These are phyloP conservation scores for Cucumis cinereus DNA, from an alignment of 306 rosid genomes.

Conservation along the genomic window DNA sequence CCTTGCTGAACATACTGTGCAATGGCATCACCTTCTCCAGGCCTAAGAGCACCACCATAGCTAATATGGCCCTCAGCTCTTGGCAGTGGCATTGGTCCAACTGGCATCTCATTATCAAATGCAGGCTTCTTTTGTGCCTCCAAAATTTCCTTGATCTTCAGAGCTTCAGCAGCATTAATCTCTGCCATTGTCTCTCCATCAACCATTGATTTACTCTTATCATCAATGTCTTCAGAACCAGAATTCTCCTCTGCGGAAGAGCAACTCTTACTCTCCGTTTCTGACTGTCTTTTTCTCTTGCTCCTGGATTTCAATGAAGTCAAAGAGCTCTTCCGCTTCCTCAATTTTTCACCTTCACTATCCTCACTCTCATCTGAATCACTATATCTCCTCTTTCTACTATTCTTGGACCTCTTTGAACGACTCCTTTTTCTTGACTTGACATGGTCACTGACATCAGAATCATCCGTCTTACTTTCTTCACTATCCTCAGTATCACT, in stretches of 20 bases:
- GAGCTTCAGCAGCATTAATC: conserved; percentile 41
- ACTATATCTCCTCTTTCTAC: conserved; percentile 32
- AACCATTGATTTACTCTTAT: conserved; percentile 3
- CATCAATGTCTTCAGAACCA: conserved; percentile 35
- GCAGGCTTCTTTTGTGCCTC: conserved; percentile 69
- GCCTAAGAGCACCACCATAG: conserved; percentile 97
- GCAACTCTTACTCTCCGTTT: conserved; percentile 23
- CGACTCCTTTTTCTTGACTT: conserved; percentile 12
- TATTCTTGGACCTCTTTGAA: not conserved
- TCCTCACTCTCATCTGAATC: conserved; percentile 40
- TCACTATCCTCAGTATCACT: conserved; percentile 13
- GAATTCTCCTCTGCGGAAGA: conserved; percentile 24
- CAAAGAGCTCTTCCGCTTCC: conserved; percentile 24
- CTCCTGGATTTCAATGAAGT: conserved; percentile 17
- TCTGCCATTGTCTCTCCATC: conserved; percentile 34
- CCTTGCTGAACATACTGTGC: conserved; percentile 97
- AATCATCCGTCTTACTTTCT: conserved; percentile 12
- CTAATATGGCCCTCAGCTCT: conserved; percentile 96
- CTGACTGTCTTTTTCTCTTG: conserved; percentile 26
- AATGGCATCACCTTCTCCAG: conserved; percentile 98
- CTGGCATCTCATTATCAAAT: conserved; percentile 51
- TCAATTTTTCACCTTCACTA: conserved; percentile 14
- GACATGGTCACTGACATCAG: conserved; percentile 9
- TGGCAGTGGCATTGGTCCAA: conserved; percentile 91
- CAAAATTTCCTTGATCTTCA: conserved; percentile 50